A percentile compares a stretch with the other conserved stretches of the same genome.
These are phyloP conservation scores for Globisporangium middletonii DNA, from an alignment of 352 stramenopile species.

Conservation along the genomic window DNA sequence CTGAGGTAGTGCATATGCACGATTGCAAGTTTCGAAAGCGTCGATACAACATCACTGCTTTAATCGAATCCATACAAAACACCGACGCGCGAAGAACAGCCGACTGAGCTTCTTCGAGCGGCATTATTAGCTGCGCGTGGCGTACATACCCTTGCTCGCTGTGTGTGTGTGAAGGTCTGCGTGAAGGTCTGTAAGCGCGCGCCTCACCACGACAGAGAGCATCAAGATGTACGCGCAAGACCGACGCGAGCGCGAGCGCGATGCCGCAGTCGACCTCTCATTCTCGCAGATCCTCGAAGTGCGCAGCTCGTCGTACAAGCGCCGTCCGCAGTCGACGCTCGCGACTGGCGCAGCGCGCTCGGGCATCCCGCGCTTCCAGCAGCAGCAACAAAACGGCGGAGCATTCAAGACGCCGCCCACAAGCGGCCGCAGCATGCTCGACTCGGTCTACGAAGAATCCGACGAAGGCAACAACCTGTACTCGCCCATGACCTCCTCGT, in stretches of 20 bases:
- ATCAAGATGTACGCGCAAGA: slow-evolving; percentile 10
- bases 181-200: background rate
- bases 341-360: slow-evolving; percentile 9
- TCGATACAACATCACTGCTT: too few relatives aligned
- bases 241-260: slow-evolving; percentile 17
- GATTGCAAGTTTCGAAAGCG: too few relatives aligned
- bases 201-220: too few relatives aligned
- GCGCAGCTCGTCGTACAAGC: slow-evolving; percentile 42
- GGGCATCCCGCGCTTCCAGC: slow-evolving; percentile 13
- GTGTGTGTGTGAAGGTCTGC: background rate
- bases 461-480: slow-evolving; percentile 12
- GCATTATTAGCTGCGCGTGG: too few relatives aligned
- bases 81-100: too few relatives aligned
- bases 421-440: slow-evolving; percentile 27
- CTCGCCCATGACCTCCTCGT: slow-evolving; percentile 10
- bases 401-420: slow-evolving; percentile 16
- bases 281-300: slow-evolving; percentile 80
- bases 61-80: too few relatives aligned
- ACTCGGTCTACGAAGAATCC: slow-evolving; percentile 48
- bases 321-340: slow-evolving; percentile 22
- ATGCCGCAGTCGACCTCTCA: slow-evolving; percentile 41
- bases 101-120: too few relatives aligned
- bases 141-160: too few relatives aligned
- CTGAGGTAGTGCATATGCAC: too few relatives aligned
- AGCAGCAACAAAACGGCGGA: background rate